These are phyloP conservation scores for Ambispora gerdemannii DNA, from an alignment of 192 early-diverging fungal species.

Conservation along the genomic window DNA sequence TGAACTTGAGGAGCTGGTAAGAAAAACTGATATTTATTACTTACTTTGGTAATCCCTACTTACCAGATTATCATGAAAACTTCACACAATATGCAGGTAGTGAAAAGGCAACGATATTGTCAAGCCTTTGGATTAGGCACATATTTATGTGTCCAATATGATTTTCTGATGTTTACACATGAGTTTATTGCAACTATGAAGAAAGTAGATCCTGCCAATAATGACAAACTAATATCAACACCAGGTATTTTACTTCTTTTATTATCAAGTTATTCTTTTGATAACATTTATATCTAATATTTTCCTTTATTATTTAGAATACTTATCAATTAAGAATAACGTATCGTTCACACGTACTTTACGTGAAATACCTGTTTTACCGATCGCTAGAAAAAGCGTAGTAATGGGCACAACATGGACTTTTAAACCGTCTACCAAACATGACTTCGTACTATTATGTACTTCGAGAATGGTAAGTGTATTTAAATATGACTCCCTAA, in stretches of 20 bases:
- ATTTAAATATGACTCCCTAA: too few species aligned
- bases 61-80: too few species aligned
- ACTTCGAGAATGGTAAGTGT: slow-evolving; percentile 67
- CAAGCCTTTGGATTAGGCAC: slow-evolving; percentile 84
- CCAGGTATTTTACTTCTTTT: slow-evolving; percentile 32
- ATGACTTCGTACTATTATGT: slow-evolving; percentile 65
- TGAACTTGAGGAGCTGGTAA: slow-evolving; percentile 78
- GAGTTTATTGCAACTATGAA: slow-evolving; percentile 85
- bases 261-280: background rate
- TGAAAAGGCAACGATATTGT: slow-evolving; percentile 87
- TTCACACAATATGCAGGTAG: slow-evolving; percentile 48
- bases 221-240: slow-evolving; percentile 52
- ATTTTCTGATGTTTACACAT: slow-evolving; percentile 92
- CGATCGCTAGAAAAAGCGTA: slow-evolving; percentile 77
- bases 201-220: slow-evolving; percentile 55
- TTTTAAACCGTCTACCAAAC: slow-evolving; percentile 61
- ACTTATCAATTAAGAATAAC: slow-evolving; percentile 18
- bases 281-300: slow-evolving; percentile 20
- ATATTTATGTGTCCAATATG: slow-evolving; percentile 83
- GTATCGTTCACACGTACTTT: slow-evolving; percentile 30
- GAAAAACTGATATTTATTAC: background rate
- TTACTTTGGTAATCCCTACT: too few species aligned
- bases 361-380: slow-evolving; percentile 67
- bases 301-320: slow-evolving; percentile 36
- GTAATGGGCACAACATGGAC: slow-evolving; percentile 93